Conservation (phyloP, 2,329 filamentous ascomycete genomes). For the Rutstroemia sp. region DNA sequence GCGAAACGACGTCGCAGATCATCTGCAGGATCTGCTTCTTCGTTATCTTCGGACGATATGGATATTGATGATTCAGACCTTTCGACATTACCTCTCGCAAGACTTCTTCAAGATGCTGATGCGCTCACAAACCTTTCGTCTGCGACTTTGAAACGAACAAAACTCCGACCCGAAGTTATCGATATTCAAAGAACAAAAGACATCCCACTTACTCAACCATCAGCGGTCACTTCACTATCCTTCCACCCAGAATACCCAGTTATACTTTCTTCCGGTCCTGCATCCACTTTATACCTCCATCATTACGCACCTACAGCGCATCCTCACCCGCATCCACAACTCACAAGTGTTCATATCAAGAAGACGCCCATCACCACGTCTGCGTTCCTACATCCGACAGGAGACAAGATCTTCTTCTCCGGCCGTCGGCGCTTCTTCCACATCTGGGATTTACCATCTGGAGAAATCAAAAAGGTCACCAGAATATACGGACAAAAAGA, state of each 20-base stretch:
- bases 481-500: constrained; percentile 67
- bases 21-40: constrained; percentile 37
- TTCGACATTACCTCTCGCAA: constrained; percentile 70
- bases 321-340: constrained; percentile 75
- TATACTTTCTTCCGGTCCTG: constrained; percentile 80
- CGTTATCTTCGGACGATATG: constrained; percentile 36
- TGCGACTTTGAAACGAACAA: constrained; percentile 52
- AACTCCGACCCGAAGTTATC: constrained; percentile 77
- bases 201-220: constrained; percentile 70
- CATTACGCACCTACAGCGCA: constrained; percentile 72
- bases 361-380: constrained; percentile 79
- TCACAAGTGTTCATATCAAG: constrained; percentile 84
- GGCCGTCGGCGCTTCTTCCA: constrained; percentile 89
- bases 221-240: constrained; percentile 71
- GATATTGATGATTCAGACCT: constrained; percentile 50
- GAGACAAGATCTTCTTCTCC: constrained; percentile 78
- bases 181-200: constrained; percentile 87
- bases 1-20: constrained; percentile 44
- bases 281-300: constrained; percentile 80
- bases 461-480: constrained; percentile 74
- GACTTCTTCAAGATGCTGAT: constrained; percentile 68
- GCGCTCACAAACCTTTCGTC: constrained; percentile 47
- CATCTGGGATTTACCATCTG: constrained; percentile 81
- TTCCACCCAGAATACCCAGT: constrained; percentile 89
- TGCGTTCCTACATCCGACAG: constrained; percentile 65